Evolutionary conservation across 2,329 filamentous ascomycete genomes (phyloP).

Genomic region (Pestalotiopsis sp.): DNA sequence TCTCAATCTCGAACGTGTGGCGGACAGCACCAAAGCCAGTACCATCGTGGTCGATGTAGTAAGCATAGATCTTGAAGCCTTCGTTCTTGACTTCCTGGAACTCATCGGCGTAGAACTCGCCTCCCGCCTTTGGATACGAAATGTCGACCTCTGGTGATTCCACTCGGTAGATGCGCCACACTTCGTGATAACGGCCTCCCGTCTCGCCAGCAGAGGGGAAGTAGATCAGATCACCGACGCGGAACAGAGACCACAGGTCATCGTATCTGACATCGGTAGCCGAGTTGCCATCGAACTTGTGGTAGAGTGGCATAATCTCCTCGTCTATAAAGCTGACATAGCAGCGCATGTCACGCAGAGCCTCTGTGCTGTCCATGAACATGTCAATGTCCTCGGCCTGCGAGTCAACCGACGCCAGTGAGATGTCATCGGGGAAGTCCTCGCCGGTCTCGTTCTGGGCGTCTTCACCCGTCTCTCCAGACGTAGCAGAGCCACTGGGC

Average conservation of each 20-base stretch:
- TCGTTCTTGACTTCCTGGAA: conserved; percentile 28
- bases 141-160: conserved; percentile 33
- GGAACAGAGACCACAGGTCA: conserved; percentile 46
- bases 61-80: conserved; percentile 38
- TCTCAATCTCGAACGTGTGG: conserved; percentile 37
- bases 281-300: conserved; percentile 21
- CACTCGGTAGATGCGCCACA: conserved; percentile 40
- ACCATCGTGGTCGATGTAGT: conserved; percentile 46
- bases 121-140: conserved; percentile 30
- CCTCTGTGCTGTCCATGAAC: conserved; percentile 41
- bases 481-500: background rate
- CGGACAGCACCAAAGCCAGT: conserved; percentile 39
- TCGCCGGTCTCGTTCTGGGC: conserved; percentile 15
- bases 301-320: conserved; percentile 40
- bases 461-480: conserved; percentile 1
- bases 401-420: conserved; percentile 38
- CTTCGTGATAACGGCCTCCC: conserved; percentile 37
- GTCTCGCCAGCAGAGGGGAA: conserved; percentile 38
- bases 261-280: conserved; percentile 35
- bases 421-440: conserved; percentile 33
- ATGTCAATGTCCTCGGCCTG: conserved; percentile 37
- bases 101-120: conserved; percentile 39
- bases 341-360: conserved; percentile 42
- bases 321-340: conserved; percentile 47
- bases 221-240: conserved; percentile 41